Evolutionary conservation across 73 alveolate genomes (phyloP), one percentile per base, ranked within the genome.

Genomic region (Paramecium sexaurelia): DNA sequence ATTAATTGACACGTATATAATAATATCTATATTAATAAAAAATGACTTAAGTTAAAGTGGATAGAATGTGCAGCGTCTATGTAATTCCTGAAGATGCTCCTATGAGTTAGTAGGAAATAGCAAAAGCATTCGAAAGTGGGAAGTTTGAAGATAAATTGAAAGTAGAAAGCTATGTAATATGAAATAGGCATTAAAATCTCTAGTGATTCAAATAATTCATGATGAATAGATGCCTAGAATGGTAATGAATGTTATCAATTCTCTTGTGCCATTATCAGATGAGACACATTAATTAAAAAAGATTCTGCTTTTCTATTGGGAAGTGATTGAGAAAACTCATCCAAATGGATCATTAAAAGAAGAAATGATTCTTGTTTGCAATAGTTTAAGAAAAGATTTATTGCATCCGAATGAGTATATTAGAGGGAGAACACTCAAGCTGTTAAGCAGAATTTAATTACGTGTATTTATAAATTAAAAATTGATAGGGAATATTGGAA

Each of bases 241-340:
- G 96, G 93, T 96, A 39, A 98, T 98, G 99, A 92, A 93, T 9
- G 97, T 98, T 35, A 93, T 97, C 55, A 97, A 95, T 27, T 92
- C 93, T 61, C 96, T 94, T 51, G 97, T 96, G 56, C 96, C 98
- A 43, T 88, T 94, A 27, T 93, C 95, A 87, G 99, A 94, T 0
- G 98, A 96, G 66, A 92, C 94, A 55, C 98, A 97, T 56, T 96
- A 94, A 35, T 75, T 98, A 40, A 98, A 98, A 90, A 98, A 98
- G 96, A 93, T 98, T 26, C 91, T 97, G 41, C 93, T 98, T 56
- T 94, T 97, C 73, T 98, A 97, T 94, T 98, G 99, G 99, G 99
- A 98, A 96, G 97, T 96, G 22, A 95, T 98, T 17, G 99, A 98
- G 85, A 98, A 98, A 85, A 94, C 96, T 51, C 97, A 98, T 55